Base-by-base conservation (phyloP, 1,284 basidiomycete species). In the Ganoderma boninense region DNA sequence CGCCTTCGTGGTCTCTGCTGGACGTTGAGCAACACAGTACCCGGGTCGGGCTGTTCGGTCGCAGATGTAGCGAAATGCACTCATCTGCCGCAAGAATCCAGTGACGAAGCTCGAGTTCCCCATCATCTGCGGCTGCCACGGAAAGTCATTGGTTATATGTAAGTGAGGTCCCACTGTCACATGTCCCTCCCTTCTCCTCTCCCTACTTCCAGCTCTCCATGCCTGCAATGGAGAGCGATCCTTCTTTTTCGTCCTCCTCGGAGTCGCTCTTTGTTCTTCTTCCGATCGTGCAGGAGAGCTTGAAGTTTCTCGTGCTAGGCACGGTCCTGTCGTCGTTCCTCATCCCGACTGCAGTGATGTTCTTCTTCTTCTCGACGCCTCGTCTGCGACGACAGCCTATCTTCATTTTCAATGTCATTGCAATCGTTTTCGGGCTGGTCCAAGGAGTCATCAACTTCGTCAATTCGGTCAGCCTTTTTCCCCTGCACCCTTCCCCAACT, bases 351-450 rank as follows among this genome's bases (percentile, higher is more conserved):
- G 68, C 77, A 2, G 44, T 77, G 35, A 68, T 75, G 3, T 69
- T 79, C 1, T 72, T 77, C 29, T 75, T 76, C 52, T 77, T 77
- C 64, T 77, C 79, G 13, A 76, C 72, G 7, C 54, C 67, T 2
- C 16, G 56, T 11, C 60, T 75, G 18, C 62, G 76, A 43, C 66
- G 73, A 38, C 73, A 76, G 64, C 79, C 77, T 13, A 66, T 79
- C 6, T 80, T 80, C 68, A 65, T 79, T 4, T 67, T 77, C 23
- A 79, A 79, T 66, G 66, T 77, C 14, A 76, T n/a, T 2, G 67
- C 75, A 4, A 65, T 78, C 66, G 13, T 68, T 38, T 65, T 77
- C 2, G 75, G 74, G 4, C 43, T 77, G 35, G 46, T 46, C 2
- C 56, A 64, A 20, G 71, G 69, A 10, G 42, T 67, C 4, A 40